Evolutionary conservation across 306 rosid species (phyloP).

Genomic region (Cucurbita maxima): DNA sequence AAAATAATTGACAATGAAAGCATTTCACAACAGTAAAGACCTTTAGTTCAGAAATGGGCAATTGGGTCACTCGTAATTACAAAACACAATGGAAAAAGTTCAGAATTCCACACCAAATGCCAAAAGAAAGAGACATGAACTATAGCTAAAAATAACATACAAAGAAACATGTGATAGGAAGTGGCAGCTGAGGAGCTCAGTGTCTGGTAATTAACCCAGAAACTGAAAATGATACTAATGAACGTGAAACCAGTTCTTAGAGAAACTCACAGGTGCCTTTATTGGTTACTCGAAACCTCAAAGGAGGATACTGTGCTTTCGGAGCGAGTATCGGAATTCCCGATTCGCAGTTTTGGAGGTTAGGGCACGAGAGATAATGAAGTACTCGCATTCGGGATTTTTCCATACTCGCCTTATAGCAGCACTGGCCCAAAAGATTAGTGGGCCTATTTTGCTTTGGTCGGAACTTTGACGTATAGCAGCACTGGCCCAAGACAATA

Average conservation of each 20-base stretch:
- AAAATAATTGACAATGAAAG: not conserved
- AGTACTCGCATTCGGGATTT: not conserved
- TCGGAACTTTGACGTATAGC: not conserved
- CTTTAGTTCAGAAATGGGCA: not conserved
- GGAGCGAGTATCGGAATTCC: slow-evolving; percentile 1
- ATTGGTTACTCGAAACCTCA: not conserved
- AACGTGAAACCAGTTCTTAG: not conserved
- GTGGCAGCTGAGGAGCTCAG: not conserved
- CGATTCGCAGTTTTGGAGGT: not conserved
- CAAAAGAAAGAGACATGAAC: not conserved
- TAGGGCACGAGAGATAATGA: not conserved
- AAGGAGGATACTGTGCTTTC: not conserved
- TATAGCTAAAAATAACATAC: not conserved
- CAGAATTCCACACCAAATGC: not conserved
- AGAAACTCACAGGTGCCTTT: not conserved
- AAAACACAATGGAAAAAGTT: not conserved
- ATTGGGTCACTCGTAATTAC: not conserved
- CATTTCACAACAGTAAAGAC: not conserved
- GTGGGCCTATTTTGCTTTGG: not conserved
- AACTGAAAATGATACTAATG: not conserved
- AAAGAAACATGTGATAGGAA: not conserved
- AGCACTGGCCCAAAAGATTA: not conserved
- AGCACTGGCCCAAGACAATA: no score
- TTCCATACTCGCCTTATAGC: not conserved
- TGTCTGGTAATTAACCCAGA: not conserved